Conservation (phyloP, 371 early-diverging fungal species). For the Mortierella sp. region DNA sequence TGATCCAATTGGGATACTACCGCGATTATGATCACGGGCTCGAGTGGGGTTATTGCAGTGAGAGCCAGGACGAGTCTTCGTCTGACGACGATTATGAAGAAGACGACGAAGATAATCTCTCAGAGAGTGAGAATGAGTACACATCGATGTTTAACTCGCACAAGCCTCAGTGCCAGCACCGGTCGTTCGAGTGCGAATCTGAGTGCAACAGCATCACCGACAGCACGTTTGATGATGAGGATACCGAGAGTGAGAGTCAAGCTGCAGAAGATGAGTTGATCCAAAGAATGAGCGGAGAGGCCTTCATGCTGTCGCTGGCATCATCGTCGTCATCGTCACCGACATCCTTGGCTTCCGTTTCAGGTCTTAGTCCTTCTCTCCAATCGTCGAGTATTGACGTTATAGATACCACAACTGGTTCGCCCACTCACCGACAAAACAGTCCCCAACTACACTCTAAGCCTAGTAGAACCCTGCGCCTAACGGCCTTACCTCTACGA, state of each 20-base stretch:
- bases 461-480: not conserved
- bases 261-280: constrained; percentile 35
- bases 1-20: constrained; percentile 20
- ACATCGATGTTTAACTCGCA: not conserved
- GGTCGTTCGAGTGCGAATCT: not conserved
- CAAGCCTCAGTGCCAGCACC: not conserved
- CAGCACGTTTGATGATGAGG: too few relatives aligned
- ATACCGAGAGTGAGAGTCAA: not conserved
- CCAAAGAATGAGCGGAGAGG: constrained; percentile 1
- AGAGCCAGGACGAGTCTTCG: constrained; percentile 11
- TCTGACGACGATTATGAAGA: not conserved
- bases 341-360: not conserved
- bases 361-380: too few relatives aligned
- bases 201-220: too few relatives aligned
- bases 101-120: constrained; percentile 3
- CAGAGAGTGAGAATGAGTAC: not conserved
- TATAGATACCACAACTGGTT: too few relatives aligned
- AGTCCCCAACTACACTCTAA: too few relatives aligned
- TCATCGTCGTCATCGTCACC: not conserved
- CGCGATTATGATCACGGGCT: constrained; percentile 24
- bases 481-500: not conserved
- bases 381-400: too few relatives aligned
- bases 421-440: not conserved
- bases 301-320: not conserved
- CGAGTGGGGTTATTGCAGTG: constrained; percentile 28